These are phyloP conservation scores for Lantana camara DNA, from an alignment of 257 asterid genomes.

Conservation along the genomic window DNA sequence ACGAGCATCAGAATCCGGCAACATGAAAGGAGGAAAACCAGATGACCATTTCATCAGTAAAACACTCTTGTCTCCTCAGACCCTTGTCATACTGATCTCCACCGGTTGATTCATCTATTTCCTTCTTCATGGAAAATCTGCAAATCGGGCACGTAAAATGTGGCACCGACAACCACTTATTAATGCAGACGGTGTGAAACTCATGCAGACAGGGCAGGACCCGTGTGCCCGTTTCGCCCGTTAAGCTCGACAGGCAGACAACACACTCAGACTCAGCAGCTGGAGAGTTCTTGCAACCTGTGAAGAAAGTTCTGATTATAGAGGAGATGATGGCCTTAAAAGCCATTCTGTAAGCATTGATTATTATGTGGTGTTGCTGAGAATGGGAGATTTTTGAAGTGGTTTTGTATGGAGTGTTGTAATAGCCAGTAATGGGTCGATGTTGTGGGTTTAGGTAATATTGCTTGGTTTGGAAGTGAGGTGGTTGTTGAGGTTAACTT, in stretches of 20 bases:
- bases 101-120: background rate
- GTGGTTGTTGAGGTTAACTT: conserved; percentile 37
- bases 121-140: conserved; percentile 28
- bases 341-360: conserved; percentile 30
- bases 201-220: conserved; percentile 51
- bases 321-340: conserved; percentile 37
- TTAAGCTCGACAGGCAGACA: conserved; percentile 45
- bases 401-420: background rate
- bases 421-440: conserved; percentile 38
- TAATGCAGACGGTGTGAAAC: conserved; percentile 41
- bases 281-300: background rate
- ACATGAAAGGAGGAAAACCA: conserved; percentile 64
- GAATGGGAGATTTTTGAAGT: background rate
- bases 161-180: conserved; percentile 47
- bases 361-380: background rate
- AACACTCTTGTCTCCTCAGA: conserved; percentile 32
- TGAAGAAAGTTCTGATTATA: conserved; percentile 30
- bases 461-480: conserved; percentile 41
- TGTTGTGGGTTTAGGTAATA: conserved; percentile 26
- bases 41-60: conserved; percentile 51
- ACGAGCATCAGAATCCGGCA: conserved; percentile 42
- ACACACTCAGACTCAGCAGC: conserved; percentile 32
- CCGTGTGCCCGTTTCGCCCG: conserved; percentile 24
- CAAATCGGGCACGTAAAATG: conserved; percentile 46
- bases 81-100: conserved; percentile 2